Evolutionary conservation across 768 basidiomycete genomes (phyloP), one percentile per base, ranked within the genome.

Genomic region (Boletus subcaerulescens): DNA sequence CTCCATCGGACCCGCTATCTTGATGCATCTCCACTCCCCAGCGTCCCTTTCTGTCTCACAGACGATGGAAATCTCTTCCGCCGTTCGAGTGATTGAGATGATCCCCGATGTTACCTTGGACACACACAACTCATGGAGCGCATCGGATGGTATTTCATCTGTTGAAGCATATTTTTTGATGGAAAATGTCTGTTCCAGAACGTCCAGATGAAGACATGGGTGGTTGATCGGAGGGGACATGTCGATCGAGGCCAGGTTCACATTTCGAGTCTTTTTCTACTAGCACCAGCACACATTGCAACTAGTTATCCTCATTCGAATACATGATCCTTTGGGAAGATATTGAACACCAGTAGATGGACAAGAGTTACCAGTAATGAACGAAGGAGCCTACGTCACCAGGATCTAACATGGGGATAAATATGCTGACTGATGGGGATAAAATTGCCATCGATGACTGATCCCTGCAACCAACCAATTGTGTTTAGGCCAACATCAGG

Each of bases 1-100:
- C 58, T 84, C 81, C 83, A 87, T 83, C 3, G 84, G 84, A 4
- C 85, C 86, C 35, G 72, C 74, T 39, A 88, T 82, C 66, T 81
- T 82, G 56, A 87, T 81, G 62, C 81, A 81, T 60, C 68, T 74
- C 84, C 84, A 85, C 1, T 73, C 71, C 22, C 76, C 74, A 31
- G 74, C 67, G 39, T 77, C 71, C 49, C 57, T 69, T 14, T 72
- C 60, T 14, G 72, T 70, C 62, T 80, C 72, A 15, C 78, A 77
- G n/a, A 83, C 80, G 49, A 87, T 61, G 3, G 85, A 87, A 3
- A 84, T 71, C 61, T 89, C 86, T 32, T 87, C 83, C 8, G 61
- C 61, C 7, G 85, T 86, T 45, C 80, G 72, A 26, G 85, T 86
- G 36, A 86, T 68, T 2, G 81, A 85, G 51, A 85, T 65, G 60